Base-by-base conservation (phyloP, 1,284 basidiomycete species). In the Puccinia polysora region DNA sequence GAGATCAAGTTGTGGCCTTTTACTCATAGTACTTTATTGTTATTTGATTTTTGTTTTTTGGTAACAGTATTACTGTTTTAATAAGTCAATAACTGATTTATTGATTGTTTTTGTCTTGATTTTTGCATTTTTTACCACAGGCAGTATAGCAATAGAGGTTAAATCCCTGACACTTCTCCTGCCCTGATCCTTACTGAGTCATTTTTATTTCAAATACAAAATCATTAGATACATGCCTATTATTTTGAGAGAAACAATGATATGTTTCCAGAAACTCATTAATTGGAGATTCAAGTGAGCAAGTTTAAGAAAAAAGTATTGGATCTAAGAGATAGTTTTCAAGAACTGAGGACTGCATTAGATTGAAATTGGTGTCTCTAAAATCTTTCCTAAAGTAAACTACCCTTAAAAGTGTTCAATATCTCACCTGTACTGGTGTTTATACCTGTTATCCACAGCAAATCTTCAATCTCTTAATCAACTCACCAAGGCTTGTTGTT, bases 201-300 rank as follows among this genome's bases (percentile, higher is more conserved):
- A n/a, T 89, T 98, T 47, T 84, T 99, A 20, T 98, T 96, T 82
- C 90, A 96, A 58, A 99, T 99, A 75, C 98, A 96, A 83, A 96
- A 99, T 81, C 87, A 90, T 77, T 88, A 90, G 77, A 89, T 98
- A 68, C 94, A 95, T 1, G 89, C 95, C 73, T 98, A 96, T 94
- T 99, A 95, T 83, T 99, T 99, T 79, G 96, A 97, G 82, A 97
- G 97, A 83, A 96, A 99, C 83, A 97, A 94, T 84, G 96, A 98
- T 82, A 98, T 95, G 10, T 99, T 96, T 80, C 91, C 88, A 77
- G 96, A 97, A 81, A 89, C 92, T 0, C 96, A 99, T 81, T 88
- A 92, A 53, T 84, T 98, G 75, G 96, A 98, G 81, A 92, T 95
- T 49, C 93, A 97, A 81, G 93, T 98, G 74, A 83, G 85, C 34